Base-by-base conservation (phyloP, 495 filamentous ascomycete species). In the Venustampulla echinocandica region DNA sequence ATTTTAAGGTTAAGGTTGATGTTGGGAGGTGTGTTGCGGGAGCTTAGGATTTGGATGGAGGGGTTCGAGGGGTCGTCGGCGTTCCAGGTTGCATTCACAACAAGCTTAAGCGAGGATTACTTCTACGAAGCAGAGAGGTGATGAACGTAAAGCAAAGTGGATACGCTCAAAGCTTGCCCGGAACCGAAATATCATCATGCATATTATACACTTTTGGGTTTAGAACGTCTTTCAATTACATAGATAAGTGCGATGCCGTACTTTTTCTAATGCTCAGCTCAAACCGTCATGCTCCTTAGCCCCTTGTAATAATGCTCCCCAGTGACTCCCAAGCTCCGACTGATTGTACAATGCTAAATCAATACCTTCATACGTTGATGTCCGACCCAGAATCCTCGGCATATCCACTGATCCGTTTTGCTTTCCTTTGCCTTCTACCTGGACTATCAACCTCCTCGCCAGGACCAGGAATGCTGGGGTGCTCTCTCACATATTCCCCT, bases 401-500 rank as follows among this genome's bases (percentile, higher is more conserved):
- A 47, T 60, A 60, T 10, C 57, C 57, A 53, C 54, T 55, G 1
- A 57, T 39, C 11, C 48, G 32, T 27, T 58, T 61, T 19, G 58
- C 58, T 46, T 48, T 50, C 35, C 58, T 50, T 14, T 58, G 56
- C 37, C 52, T 46, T 25, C 49, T 54, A 18, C 47, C 46, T 20
- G 55, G 58, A 41, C 50, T 58, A 21, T 51, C 51, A 18, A 39
- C 3, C 23, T 50, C 46, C 32, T 69, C 65, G 22, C 65, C 65
- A 3, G 60, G 60, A 21, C 58, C 57, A 0, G 65, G 58, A 14
- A 63, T 38, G 42, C 54, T 66, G 18, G 76, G 82, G 61, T 87
- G 69, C 14, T 70, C 73, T 36, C 68, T 67, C 49, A 80, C 80
- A 64, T 79, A 92, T 46, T 72, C 69, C 36, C 63, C 68, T 57